Evolutionary conservation across 1,284 basidiomycete species (phyloP).

Genomic region (Cutaneotrichosporon cutaneum): DNA sequence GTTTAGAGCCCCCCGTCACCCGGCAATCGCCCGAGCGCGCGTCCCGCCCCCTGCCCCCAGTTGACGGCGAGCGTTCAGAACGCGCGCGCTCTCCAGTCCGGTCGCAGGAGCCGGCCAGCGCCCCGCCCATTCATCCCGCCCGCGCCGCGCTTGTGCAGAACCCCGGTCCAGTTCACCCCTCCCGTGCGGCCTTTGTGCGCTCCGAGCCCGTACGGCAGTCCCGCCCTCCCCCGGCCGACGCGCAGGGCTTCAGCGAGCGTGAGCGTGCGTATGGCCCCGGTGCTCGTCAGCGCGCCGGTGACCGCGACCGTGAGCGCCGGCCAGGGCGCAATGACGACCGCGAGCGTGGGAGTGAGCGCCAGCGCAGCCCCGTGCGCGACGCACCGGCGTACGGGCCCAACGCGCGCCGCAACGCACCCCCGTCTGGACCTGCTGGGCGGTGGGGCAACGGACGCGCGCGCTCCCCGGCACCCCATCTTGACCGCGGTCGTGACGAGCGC

Average conservation of each 20-base stretch:
- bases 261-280: slow-evolving; percentile 7
- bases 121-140: neutral
- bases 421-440: neutral
- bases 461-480: neutral
- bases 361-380: neutral
- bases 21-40: neutral
- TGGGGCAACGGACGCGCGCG: neutral
- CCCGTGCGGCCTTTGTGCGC: neutral
- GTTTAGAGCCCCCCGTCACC: neutral
- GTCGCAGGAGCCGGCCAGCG: neutral
- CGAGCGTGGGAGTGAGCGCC: neutral
- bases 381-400: neutral
- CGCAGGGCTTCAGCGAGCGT: slow-evolving; percentile 3
- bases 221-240: slow-evolving; percentile 4
- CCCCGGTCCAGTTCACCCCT: neutral
- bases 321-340: neutral
- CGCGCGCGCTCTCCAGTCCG: neutral
- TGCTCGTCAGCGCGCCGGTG: neutral
- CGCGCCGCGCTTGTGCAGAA: neutral
- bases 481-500: neutral
- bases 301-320: slow-evolving; percentile 1
- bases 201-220: slow-evolving; percentile 12
- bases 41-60: too few species aligned
- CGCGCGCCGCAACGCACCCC: neutral
- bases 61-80: neutral